Conservation (phyloP, 495 filamentous ascomycete genomes). For the Penicillium fimorum region DNA sequence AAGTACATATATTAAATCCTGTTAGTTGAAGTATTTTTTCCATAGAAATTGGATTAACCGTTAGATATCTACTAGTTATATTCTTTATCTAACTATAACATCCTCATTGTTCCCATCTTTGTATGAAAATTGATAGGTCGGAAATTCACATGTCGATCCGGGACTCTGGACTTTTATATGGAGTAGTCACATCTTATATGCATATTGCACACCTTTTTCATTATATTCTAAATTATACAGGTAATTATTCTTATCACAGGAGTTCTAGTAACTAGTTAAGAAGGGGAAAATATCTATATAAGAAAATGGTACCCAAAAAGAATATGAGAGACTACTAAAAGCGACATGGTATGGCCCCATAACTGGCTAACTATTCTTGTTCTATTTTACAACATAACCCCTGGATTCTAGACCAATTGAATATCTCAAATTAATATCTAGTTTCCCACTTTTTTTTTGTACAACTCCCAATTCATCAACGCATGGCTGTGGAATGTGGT, state of each 20-base stretch:
- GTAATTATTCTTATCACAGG: background rate
- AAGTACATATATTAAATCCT: background rate
- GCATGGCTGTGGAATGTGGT: background rate
- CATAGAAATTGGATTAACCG: background rate
- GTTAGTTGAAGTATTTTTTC: background rate
- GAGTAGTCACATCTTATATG: background rate
- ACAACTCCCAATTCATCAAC: background rate
- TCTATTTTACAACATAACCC: background rate
- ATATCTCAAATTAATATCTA: background rate
- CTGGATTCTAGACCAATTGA: background rate
- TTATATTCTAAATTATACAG: background rate
- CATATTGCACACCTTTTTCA: background rate
- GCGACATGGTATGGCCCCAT: background rate
- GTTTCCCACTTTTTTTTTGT: background rate
- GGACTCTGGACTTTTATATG: conserved; percentile 1
- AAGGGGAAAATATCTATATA: background rate
- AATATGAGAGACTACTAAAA: background rate
- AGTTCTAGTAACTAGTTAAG: background rate
- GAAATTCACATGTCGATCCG: conserved; percentile 14
- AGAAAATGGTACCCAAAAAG: background rate
- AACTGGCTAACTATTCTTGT: background rate
- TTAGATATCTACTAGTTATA: background rate
- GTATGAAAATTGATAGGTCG: conserved; percentile 4
- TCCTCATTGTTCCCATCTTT: background rate
- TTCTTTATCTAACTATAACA: background rate